A percentile compares a stretch with the other conserved stretches of the same genome.
Evolutionary conservation across 2,329 filamentous ascomycete species (phyloP).

Genomic region (Juglanconis oblonga): DNA sequence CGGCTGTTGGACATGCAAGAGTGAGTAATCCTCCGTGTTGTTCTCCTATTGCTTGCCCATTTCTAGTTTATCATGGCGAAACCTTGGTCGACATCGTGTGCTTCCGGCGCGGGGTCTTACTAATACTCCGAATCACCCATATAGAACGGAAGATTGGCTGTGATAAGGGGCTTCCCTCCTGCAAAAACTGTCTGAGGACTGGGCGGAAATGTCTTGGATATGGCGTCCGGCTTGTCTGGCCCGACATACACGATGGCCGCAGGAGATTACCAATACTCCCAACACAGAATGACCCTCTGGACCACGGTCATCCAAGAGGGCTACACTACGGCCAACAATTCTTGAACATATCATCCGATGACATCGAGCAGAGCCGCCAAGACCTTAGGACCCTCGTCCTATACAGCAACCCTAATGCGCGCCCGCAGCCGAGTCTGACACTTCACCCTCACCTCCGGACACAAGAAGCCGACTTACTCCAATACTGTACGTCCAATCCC

Average conservation of each 20-base stretch:
- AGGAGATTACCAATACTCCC: constrained; percentile 25
- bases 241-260: constrained; percentile 43
- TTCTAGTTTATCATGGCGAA: neutral
- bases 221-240: constrained; percentile 44
- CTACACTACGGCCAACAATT: constrained; percentile 35
- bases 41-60: neutral
- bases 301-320: constrained; percentile 4
- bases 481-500: constrained; percentile 27
- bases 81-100: neutral
- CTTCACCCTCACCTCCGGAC: constrained; percentile 28
- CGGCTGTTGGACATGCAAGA: constrained; percentile 43
- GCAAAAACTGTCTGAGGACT: constrained; percentile 41
- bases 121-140: constrained; percentile 5
- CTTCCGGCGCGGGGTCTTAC: neutral
- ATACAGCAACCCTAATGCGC: constrained; percentile 24
- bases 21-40: constrained; percentile 28
- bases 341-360: constrained; percentile 37
- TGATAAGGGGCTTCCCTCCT: constrained; percentile 39
- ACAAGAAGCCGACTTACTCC: constrained; percentile 28
- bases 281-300: neutral
- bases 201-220: constrained; percentile 42
- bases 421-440: constrained; percentile 24
- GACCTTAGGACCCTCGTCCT: constrained; percentile 28
- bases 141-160: constrained; percentile 47
- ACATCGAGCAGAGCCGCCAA: constrained; percentile 26